Percentiles rank a stretch among this genome's conserved stretches.
phyloP scores from a whole-genome alignment of 2,329 filamentous ascomycete genomes.

The Aspergillus arachidicola region DNA sequence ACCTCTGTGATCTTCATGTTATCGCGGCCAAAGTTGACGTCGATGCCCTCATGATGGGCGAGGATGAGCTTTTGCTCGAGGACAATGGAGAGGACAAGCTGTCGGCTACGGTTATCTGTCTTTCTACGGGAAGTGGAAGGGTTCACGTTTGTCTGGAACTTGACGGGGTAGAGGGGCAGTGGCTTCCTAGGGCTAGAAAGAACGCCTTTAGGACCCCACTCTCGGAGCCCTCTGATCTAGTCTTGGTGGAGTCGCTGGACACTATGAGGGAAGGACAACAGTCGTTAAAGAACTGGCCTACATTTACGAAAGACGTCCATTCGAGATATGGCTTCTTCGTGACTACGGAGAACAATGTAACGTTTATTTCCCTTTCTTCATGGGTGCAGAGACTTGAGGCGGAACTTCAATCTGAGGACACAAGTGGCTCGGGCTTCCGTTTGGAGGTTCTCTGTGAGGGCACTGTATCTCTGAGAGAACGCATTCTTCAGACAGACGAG shows the following conservation, averaged over 20 bases:
- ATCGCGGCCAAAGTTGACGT: slow-evolving; percentile 56
- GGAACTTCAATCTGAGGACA: slow-evolving; percentile 56
- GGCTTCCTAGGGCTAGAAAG: slow-evolving; percentile 56
- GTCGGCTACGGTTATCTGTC: slow-evolving; percentile 60
- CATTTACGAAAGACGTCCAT: slow-evolving; percentile 58
- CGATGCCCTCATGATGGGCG: slow-evolving; percentile 54
- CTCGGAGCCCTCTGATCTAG: slow-evolving; percentile 45
- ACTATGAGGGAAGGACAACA: slow-evolving; percentile 35
- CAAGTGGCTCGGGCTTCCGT: slow-evolving; percentile 58
- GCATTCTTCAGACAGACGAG: slow-evolving; percentile 46
- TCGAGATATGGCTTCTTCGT: slow-evolving; percentile 63
- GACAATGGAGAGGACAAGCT: slow-evolving; percentile 52
- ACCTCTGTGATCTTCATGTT: slow-evolving; percentile 64
- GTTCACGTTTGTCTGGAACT: slow-evolving; percentile 64
- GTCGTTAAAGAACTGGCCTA: slow-evolving; percentile 48
- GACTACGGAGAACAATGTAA: slow-evolving; percentile 57
- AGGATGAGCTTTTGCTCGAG: slow-evolving; percentile 47
- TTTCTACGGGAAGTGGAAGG: slow-evolving; percentile 58
- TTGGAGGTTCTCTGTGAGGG: slow-evolving; percentile 58
- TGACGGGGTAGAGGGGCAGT: slow-evolving; percentile 64
- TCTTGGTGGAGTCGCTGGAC: slow-evolving; percentile 49
- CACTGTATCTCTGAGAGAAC: slow-evolving; percentile 51
- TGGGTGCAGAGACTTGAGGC: slow-evolving; percentile 61
- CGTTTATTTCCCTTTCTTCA: slow-evolving; percentile 56
- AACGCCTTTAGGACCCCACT: slow-evolving; percentile 45